Conservation (phyloP, 345 rosid genomes). For the Reutealis trisperma region DNA sequence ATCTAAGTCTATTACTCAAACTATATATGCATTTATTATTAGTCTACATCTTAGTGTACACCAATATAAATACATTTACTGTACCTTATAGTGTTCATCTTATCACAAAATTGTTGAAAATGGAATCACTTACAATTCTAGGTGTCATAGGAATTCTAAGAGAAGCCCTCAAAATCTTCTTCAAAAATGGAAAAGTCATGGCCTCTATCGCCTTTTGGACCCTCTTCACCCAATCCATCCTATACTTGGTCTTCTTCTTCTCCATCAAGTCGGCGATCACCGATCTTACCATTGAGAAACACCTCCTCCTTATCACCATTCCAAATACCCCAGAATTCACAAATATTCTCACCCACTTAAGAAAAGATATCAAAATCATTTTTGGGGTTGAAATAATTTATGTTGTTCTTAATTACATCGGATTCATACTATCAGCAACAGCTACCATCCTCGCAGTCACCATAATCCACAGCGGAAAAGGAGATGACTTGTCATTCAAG, state of each 20-base stretch:
- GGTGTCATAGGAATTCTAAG: slow-evolving; percentile 35
- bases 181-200: slow-evolving; percentile 46
- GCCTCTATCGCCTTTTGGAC: slow-evolving; percentile 32
- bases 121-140: slow-evolving; percentile 1
- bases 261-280: slow-evolving; percentile 33
- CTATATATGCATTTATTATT: too few species aligned
- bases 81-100: too few species aligned
- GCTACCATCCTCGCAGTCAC: slow-evolving; percentile 46
- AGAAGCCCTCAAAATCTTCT: slow-evolving; percentile 41
- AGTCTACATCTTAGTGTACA: too few species aligned
- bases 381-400: slow-evolving; percentile 26
- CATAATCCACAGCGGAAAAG: slow-evolving; percentile 23
- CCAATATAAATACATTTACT: too few species aligned
- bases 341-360: slow-evolving; percentile 26
- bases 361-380: slow-evolving; percentile 25
- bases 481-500: slow-evolving; percentile 14
- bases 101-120: neutral
- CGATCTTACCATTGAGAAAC: slow-evolving; percentile 24
- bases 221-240: slow-evolving; percentile 27
- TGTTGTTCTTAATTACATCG: neutral
- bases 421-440: slow-evolving; percentile 29
- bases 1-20: too few species aligned
- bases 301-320: slow-evolving; percentile 23
- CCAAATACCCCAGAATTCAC: slow-evolving; percentile 31
- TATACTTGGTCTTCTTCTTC: slow-evolving; percentile 30